These are phyloP conservation scores for Gigaspora rosea DNA, from an alignment of 192 early-diverging fungal species.

Conservation along the genomic window DNA sequence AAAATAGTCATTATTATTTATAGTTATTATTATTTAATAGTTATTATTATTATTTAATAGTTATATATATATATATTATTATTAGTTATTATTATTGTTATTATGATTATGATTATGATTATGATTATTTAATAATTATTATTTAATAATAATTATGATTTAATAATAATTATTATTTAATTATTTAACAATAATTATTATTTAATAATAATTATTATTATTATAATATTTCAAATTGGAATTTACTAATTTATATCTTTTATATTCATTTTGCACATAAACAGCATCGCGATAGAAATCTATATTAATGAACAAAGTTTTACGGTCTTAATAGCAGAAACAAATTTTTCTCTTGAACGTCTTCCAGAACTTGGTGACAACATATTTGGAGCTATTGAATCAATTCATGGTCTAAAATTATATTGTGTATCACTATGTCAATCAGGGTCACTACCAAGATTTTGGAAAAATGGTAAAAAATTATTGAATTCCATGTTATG, in stretches of 20 bases:
- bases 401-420: slow-evolving; percentile 62
- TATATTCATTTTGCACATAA: neutral
- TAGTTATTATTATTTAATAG: no score
- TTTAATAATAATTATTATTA: no score
- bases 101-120: no score
- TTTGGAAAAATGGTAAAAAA: slow-evolving; percentile 69
- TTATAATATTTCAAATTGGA: neutral
- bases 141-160: no score
- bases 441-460: slow-evolving; percentile 62
- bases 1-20: no score
- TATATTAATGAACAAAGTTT: slow-evolving; percentile 70
- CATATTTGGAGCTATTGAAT: slow-evolving; percentile 54
- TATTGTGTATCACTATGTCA: slow-evolving; percentile 64
- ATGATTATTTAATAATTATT: no score
- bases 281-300: slow-evolving; percentile 66
- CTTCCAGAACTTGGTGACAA: slow-evolving; percentile 58
- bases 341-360: slow-evolving; percentile 49
- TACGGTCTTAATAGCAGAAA: slow-evolving; percentile 73
- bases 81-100: no score
- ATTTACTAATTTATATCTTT: neutral
- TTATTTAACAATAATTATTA: no score
- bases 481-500: slow-evolving; percentile 67
- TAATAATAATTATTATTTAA: no score
- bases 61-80: no score
- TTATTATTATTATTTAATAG: no score